Percentiles rank a stretch among this genome's conserved stretches.
Conservation (phyloP, 208 protist species). For the Porcisia hertigi region DNA sequence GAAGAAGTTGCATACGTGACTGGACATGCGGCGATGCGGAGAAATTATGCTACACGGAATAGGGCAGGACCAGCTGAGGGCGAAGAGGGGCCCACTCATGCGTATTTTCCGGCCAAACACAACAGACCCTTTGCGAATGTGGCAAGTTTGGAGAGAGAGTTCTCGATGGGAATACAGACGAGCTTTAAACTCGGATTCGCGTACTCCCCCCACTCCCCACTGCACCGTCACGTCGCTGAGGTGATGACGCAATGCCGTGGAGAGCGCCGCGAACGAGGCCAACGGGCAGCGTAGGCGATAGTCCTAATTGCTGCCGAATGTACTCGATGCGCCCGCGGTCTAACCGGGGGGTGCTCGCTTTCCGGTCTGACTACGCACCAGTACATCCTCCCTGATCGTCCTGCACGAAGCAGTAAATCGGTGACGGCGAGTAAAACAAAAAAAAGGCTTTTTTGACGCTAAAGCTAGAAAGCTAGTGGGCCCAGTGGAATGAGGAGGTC, state of each 20-base stretch:
- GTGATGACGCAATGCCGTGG: conserved; percentile 17
- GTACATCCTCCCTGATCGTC: conserved; percentile 23
- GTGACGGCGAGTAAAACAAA: conserved; percentile 55
- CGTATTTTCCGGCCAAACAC: conserved; percentile 32
- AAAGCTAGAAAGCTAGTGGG: conserved; percentile 38
- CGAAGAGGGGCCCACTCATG: conserved; percentile 25
- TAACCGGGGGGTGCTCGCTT: conserved; percentile 12
- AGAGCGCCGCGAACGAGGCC: conserved; percentile 16
- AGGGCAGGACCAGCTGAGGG: conserved; percentile 26
- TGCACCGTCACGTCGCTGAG: not conserved
- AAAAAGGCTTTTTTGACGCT: conserved; percentile 48
- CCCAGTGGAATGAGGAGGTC: conserved; percentile 29
- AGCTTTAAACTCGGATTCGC: conserved; percentile 33
- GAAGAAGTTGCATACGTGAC: conserved; percentile 44
- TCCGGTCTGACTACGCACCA: conserved; percentile 22
- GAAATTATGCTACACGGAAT: conserved; percentile 52
- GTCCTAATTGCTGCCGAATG: conserved; percentile 11
- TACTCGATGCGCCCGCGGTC: conserved; percentile 33
- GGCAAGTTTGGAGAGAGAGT: conserved; percentile 36
- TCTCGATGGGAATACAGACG: conserved; percentile 43
- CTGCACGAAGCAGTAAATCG: conserved; percentile 36
- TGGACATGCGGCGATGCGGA: conserved; percentile 47
- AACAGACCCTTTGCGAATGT: conserved; percentile 33
- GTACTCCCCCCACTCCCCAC: not conserved
- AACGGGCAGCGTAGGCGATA: conserved; percentile 21